Base-by-base conservation (phyloP, 202 grass and related monocot genomes). In the Dendrocalamus latiflorus region DNA sequence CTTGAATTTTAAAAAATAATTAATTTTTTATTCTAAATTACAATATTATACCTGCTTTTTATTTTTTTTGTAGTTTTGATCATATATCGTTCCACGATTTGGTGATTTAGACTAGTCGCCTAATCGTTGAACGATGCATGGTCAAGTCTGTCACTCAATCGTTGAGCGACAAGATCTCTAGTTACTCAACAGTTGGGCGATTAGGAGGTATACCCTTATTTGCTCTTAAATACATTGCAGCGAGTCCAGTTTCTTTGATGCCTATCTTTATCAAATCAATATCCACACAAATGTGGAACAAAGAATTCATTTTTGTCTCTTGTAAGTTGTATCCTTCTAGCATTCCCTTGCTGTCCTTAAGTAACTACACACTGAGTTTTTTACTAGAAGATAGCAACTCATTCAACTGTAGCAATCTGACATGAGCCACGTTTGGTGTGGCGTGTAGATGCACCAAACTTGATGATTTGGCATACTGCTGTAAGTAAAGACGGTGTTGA, bases 361-460 rank as follows among this genome's bases (percentile, higher is more conserved):
- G 60, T 71, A 79, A 78, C 55, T 65, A 65, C 50, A 30, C 6
- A 36, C 22, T 30, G 30, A 30, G 30, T 61, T 60, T 60, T 9
- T 72, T 16, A 66, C 48, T 26, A 33, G 33, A 33, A 33, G 33
- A 33, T 33, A 33, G 33, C 33, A 33, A 73, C 42, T 49, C 30
- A 17, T 59, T 13, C 0, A 16, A 45, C 34, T 38, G 24, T 24
- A 56, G 70, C 75, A 47, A 86, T 90, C 84, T 87, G 80, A 84
- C 70, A 82, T 83, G 74, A 87, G 25, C 75, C 74, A 80, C 80
- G 83, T 83, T 84, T 87, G 80, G 63, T 84, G 79, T 65, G 69
- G 44, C n/a, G 50, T 80, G 47, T 53, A 24, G 63, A 79, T 76
- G 71, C 28, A 71, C 75, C 88, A 76, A 90, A 84, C 88, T 69